A percentile compares a stretch with the other conserved stretches of the same genome.
These are phyloP conservation scores for Tylopilus sp. DNA, from an alignment of 1,284 basidiomycete genomes.

Conservation along the genomic window DNA sequence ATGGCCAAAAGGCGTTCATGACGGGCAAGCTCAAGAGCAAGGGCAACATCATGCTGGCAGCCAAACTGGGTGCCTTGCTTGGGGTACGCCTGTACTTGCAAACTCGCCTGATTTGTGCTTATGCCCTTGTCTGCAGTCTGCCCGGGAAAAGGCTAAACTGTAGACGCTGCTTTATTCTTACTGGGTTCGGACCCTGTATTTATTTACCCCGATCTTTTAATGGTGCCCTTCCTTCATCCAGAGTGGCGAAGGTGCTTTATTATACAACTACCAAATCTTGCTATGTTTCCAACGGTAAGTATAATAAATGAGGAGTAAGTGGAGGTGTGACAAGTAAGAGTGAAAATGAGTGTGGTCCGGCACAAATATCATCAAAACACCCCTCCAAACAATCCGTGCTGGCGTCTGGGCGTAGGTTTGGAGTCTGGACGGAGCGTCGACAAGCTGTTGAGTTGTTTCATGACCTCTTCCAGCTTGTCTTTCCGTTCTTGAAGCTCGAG, in stretches of 20 bases:
- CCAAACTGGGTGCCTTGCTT: slow-evolving; percentile 86
- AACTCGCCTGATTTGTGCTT: too few species aligned
- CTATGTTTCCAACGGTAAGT: slow-evolving; percentile 9
- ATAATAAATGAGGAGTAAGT: background rate
- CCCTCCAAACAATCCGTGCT: slow-evolving; percentile 78
- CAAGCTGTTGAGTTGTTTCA: slow-evolving; percentile 90
- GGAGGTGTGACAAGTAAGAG: background rate
- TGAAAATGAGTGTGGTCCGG: slow-evolving; percentile 26
- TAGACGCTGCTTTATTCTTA: slow-evolving; percentile 21
- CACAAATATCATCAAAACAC: slow-evolving; percentile 56
- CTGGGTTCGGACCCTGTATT: background rate
- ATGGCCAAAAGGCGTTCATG: slow-evolving; percentile 96
- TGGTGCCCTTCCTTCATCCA: slow-evolving; percentile 1
- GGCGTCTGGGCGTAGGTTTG: slow-evolving; percentile 73
- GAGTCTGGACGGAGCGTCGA: slow-evolving; percentile 85
- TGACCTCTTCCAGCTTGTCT: slow-evolving; percentile 97
- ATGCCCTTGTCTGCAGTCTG: slow-evolving; percentile 37
- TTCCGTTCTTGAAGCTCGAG: slow-evolving; percentile 98
- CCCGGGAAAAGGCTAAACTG: slow-evolving; percentile 51
- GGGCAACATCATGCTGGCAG: slow-evolving; percentile 91
- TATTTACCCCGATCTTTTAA: slow-evolving; percentile 1
- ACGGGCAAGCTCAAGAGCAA: slow-evolving; percentile 90
- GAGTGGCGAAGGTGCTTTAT: slow-evolving; percentile 31
- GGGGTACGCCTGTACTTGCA: slow-evolving; percentile 59
- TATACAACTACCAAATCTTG: slow-evolving; percentile 20